A percentile compares a stretch with the other conserved stretches of the same genome.
Evolutionary conservation across 768 basidiomycete genomes (phyloP).

Genomic region (Mycena sanguinolenta): DNA sequence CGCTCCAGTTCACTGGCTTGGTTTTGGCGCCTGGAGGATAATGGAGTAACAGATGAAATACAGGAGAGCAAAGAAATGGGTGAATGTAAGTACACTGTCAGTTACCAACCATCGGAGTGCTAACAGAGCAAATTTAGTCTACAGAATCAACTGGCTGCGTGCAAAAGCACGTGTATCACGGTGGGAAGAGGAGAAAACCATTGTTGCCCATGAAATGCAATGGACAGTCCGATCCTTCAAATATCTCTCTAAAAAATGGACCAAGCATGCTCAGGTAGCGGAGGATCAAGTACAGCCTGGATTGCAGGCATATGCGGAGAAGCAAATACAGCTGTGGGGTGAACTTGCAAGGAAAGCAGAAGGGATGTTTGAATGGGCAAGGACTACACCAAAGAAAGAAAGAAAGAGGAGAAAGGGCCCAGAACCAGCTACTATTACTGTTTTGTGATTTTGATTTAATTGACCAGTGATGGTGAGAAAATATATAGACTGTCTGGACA

Average conservation of each 20-base stretch:
- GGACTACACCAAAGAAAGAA: neutral
- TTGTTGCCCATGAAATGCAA: conserved; percentile 38
- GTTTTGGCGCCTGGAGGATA: conserved; percentile 12
- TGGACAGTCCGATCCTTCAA: conserved; percentile 36
- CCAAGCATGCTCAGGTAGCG: neutral
- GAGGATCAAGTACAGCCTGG: neutral
- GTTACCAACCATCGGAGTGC: neutral
- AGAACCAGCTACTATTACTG: neutral
- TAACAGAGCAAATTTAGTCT: conserved; percentile 16
- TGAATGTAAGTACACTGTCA: conserved; percentile 18
- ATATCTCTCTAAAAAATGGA: neutral
- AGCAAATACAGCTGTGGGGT: neutral
- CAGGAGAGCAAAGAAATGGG: conserved; percentile 16
- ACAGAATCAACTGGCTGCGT: conserved; percentile 36
- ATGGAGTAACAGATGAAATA: neutral
- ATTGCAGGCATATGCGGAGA: neutral
- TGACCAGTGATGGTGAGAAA: no score
- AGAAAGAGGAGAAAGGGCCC: conserved; percentile 13
- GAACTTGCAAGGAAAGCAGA: neutral
- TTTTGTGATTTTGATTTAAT: conserved; percentile 1
- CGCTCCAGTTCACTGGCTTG: neutral
- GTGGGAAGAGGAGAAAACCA: conserved; percentile 39
- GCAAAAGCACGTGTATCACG: conserved; percentile 32
- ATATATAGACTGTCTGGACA: no score
- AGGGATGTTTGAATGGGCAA: conserved; percentile 15